Evolutionary conservation across 345 rosid genomes (phyloP).

Genomic region (Microcos paniculata): DNA sequence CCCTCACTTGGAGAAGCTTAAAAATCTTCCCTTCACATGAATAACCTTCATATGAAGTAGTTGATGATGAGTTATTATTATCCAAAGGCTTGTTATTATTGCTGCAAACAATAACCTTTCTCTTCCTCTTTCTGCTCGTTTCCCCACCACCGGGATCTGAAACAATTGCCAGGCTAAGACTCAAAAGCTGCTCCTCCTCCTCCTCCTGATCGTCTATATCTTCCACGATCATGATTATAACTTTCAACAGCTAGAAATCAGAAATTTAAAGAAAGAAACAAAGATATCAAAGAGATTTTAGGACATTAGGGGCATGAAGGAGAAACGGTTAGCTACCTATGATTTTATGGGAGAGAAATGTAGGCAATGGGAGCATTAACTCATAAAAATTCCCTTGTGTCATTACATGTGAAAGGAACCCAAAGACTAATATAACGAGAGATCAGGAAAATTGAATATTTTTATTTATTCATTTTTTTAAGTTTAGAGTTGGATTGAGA

Average conservation of each 20-base stretch:
- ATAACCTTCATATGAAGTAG: constrained; percentile 18
- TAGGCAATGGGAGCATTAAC: constrained; percentile 33
- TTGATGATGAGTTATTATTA: too few relatives aligned
- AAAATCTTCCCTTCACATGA: constrained; percentile 45
- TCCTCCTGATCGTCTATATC: constrained; percentile 26
- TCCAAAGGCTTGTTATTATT: constrained; percentile 1
- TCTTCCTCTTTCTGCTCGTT: constrained; percentile 35
- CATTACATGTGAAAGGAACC: constrained; percentile 30
- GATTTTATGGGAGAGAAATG: constrained; percentile 32
- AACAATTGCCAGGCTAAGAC: constrained; percentile 50
- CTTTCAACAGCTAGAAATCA: too few relatives aligned
- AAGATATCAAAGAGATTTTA: not conserved
- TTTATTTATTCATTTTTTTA: not conserved
- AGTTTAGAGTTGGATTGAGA: not conserved
- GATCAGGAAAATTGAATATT: not conserved
- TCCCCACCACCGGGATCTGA: constrained; percentile 18
- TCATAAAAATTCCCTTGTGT: constrained; percentile 34
- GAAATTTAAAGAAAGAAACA: not conserved
- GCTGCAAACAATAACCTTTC: constrained; percentile 7
- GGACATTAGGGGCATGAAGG: not conserved
- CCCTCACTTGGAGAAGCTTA: constrained; percentile 53
- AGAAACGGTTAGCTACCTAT: not conserved
- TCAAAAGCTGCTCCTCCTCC: constrained; percentile 44
- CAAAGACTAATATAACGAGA: constrained; percentile 3
- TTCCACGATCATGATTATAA: constrained; percentile 22